A percentile compares a stretch with the other conserved stretches of the same genome.
These are phyloP conservation scores for Monascus purpureus DNA, from an alignment of 495 filamentous ascomycete species.

Conservation along the genomic window DNA sequence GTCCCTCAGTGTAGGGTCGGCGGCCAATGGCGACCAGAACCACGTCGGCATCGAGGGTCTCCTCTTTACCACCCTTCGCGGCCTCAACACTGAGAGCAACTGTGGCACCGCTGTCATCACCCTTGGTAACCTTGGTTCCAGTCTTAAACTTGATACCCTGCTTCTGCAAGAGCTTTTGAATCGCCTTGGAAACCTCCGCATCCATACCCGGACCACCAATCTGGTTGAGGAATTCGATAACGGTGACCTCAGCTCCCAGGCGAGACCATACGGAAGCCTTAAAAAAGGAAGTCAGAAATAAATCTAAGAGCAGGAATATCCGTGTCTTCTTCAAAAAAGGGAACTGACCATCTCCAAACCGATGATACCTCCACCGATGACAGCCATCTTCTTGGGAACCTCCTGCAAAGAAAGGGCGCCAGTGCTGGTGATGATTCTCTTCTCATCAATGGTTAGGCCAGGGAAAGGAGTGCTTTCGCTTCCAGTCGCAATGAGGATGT, in stretches of 20 bases:
- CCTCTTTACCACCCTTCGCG: constrained; percentile 89
- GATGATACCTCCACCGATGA: constrained; percentile 98
- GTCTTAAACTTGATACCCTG: constrained; percentile 99
- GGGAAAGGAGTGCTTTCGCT: constrained; percentile 93
- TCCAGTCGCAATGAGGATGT: constrained; percentile 94
- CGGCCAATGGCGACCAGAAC: constrained; percentile 96
- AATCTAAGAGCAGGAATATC: constrained; percentile 1
- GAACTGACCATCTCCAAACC: constrained; percentile 77
- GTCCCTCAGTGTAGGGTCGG: constrained; percentile 81
- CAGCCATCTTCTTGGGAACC: constrained; percentile 94
- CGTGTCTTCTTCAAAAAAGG: no score
- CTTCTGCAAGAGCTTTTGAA: constrained; percentile 87
- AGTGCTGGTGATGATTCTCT: constrained; percentile 91
- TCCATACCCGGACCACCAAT: constrained; percentile 99
- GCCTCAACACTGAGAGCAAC: constrained; percentile 77
- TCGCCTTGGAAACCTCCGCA: constrained; percentile 75
- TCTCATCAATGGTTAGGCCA: constrained; percentile 89
- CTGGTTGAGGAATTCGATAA: constrained; percentile 90
- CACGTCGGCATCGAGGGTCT: constrained; percentile 86
- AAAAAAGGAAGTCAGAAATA: constrained; percentile 4
- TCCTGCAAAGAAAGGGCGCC: constrained; percentile 78
- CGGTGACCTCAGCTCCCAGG: constrained; percentile 84
- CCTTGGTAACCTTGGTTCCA: constrained; percentile 81
- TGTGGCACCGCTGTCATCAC: constrained; percentile 61
- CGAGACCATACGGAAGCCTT: constrained; percentile 94